These are phyloP conservation scores for Beauveria rudraprayagi DNA, from an alignment of 2,329 filamentous ascomycete species.

Conservation along the genomic window DNA sequence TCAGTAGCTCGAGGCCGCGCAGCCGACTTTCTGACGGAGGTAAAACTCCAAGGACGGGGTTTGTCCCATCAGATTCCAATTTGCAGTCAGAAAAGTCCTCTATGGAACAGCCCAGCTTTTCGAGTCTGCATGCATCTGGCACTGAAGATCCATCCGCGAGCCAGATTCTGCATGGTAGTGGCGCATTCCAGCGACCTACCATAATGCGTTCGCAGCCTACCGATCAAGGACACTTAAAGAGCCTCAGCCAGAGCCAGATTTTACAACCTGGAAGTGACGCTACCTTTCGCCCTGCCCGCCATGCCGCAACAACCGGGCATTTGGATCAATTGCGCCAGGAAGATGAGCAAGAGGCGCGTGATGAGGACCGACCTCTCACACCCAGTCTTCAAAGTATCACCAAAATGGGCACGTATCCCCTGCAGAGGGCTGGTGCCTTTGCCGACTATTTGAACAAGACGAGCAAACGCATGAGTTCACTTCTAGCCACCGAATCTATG, in stretches of 20 bases:
- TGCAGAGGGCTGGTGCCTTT: conserved; percentile 75
- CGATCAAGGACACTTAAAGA: conserved; percentile 45
- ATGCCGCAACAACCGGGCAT: conserved; percentile 9
- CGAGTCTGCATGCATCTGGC: conserved; percentile 59
- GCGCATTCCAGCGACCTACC: conserved; percentile 76
- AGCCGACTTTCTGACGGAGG: conserved; percentile 37
- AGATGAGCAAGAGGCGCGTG: neutral
- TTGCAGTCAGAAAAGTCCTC: conserved; percentile 49
- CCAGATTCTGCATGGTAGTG: conserved; percentile 79
- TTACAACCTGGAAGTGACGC: neutral
- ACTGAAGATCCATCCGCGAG: conserved; percentile 79
- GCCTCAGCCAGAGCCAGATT: conserved; percentile 14
- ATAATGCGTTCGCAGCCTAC: conserved; percentile 36
- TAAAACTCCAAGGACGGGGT: conserved; percentile 33
- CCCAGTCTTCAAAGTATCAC: conserved; percentile 45
- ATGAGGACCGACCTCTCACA: conserved; percentile 18
- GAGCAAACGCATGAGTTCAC: conserved; percentile 70
- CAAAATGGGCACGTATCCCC: conserved; percentile 63
- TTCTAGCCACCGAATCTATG: conserved; percentile 86
- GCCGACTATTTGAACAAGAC: conserved; percentile 75
- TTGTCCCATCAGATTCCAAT: conserved; percentile 66
- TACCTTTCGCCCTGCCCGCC: neutral
- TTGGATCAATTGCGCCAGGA: conserved; percentile 1
- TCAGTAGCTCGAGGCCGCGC: conserved; percentile 50
- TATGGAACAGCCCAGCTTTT: conserved; percentile 66